These are phyloP conservation scores for Podila verticillata DNA, from an alignment of 192 early-diverging fungal genomes.

Conservation along the genomic window DNA sequence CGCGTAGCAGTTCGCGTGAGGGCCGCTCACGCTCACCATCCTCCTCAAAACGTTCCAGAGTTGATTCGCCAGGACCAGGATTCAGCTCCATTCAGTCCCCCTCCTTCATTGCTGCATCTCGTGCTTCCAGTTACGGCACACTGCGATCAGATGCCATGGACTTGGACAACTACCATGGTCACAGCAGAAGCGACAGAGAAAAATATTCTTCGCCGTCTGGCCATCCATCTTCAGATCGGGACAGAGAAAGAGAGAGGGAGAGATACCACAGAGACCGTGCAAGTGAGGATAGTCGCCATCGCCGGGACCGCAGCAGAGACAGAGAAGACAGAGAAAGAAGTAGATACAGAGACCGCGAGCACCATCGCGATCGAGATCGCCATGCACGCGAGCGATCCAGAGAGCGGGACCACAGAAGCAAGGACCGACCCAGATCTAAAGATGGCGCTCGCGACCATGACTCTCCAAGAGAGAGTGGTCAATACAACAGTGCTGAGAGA, in stretches of 20 bases:
- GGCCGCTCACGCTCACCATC: conserved; percentile 50
- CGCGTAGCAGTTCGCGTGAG: conserved; percentile 33
- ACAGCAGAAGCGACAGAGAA: background rate
- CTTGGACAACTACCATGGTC: conserved; percentile 8
- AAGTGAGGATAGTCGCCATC: conserved; percentile 17
- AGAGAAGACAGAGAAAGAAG: conserved; percentile 29
- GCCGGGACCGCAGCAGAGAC: conserved; percentile 18
- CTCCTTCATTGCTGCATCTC: conserved; percentile 19
- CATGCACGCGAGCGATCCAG: conserved; percentile 35
- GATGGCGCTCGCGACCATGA: conserved; percentile 9
- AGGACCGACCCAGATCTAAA: background rate
- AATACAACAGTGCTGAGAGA: background rate
- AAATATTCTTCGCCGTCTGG: background rate
- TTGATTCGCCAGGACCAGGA: conserved; percentile 14
- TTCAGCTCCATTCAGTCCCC: conserved; percentile 24
- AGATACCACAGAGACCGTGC: background rate
- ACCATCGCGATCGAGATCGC: conserved; percentile 17
- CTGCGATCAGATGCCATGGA: conserved; percentile 39
- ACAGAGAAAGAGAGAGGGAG: conserved; percentile 1
- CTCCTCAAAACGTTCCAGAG: conserved; percentile 32
- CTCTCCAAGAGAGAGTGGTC: background rate
- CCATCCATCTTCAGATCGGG: background rate
- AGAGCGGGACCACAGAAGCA: conserved; percentile 12
- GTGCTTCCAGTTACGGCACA: conserved; percentile 15
- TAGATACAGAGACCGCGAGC: conserved; percentile 34